Conservation (phyloP, 78 protist species). For the slime mould (Dictyostelium discoideum) region dicty_2.7 NC_007089.4:2358001-2358500, state of each 20-base stretch:
- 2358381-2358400: conserved; percentile 6
- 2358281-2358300: background rate
- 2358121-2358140: background rate
- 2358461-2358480: background rate
- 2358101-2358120: conserved; percentile 1
- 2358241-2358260: conserved; percentile 3
- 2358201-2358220: background rate
- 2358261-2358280: conserved; percentile 21
- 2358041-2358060: background rate
- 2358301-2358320: background rate
- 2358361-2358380: background rate
- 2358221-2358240: background rate
- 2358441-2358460: conserved; percentile 8
- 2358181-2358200: background rate
- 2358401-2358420: background rate
- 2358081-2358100: conserved; percentile 15
- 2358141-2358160: conserved; percentile 16
- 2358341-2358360: background rate
- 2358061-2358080: background rate
- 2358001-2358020: conserved; percentile 28
- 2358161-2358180: background rate
- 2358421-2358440: background rate
- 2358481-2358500: background rate
- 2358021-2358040: background rate
- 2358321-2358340: background rate